Conservation (phyloP, 1,139 yeast genomes). For the Pichia terricola region DNA sequence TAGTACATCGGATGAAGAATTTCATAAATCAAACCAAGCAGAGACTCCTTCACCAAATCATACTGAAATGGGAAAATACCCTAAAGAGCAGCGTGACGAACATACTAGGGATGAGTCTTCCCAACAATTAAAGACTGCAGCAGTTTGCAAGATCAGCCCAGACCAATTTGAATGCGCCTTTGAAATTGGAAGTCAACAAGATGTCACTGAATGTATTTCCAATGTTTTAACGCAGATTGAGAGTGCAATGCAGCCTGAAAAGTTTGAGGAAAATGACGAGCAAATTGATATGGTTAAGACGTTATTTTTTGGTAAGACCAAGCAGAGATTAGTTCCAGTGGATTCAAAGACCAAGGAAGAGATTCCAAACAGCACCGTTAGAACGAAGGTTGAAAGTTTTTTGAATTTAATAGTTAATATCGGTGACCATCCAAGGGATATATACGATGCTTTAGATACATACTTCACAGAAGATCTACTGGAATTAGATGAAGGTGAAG, state of each 20-base stretch:
- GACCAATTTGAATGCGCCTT: slow-evolving; percentile 26
- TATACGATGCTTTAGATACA: slow-evolving; percentile 83
- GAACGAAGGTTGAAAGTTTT: slow-evolving; percentile 69
- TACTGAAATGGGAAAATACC: no score
- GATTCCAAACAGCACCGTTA: slow-evolving; percentile 21
- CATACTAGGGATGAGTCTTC: no score
- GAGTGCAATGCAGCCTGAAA: slow-evolving; percentile 70
- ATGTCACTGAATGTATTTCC: slow-evolving; percentile 93
- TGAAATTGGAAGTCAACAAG: slow-evolving; percentile 88
- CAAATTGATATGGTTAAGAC: slow-evolving; percentile 72
- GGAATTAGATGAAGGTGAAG: slow-evolving; percentile 62
- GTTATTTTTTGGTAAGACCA: slow-evolving; percentile 68
- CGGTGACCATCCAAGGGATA: slow-evolving; percentile 77
- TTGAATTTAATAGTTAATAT: slow-evolving; percentile 75
- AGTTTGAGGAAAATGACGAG: slow-evolving; percentile 65
- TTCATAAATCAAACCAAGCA: no score
- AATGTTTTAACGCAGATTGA: slow-evolving; percentile 89
- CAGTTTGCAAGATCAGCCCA: slow-evolving; percentile 11
- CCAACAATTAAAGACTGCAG: slow-evolving; percentile 5
- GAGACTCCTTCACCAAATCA: no score
- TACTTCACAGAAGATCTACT: slow-evolving; percentile 72
- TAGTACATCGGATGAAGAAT: slow-evolving; percentile 1
- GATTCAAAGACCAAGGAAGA: slow-evolving; percentile 25
- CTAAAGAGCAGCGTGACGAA: background rate
- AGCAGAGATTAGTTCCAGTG: slow-evolving; percentile 43